Evolutionary conservation across 805 yeast genomes (phyloP), one percentile per base, ranked within the genome.

Genomic region (Metschnikowia vanudenii): DNA sequence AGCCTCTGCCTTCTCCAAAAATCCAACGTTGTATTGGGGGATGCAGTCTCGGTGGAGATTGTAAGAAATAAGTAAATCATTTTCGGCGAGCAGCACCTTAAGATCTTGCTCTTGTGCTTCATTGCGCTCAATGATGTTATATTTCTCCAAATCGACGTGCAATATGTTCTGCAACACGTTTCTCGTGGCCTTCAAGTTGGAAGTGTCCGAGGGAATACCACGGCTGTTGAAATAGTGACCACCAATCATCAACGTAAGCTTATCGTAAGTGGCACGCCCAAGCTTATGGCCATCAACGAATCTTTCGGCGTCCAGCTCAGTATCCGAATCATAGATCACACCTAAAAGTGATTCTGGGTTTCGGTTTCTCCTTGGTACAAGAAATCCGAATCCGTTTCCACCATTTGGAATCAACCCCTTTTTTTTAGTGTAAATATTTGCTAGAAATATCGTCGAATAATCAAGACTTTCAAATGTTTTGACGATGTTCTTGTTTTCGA

Each of bases 161-260:
- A 68, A 56, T 12, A 61, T 61, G 3, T 60, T 46, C 26, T 49
- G 35, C 30, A 72, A 50, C 4, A 63, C 58, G 10, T 60, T 51
- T 30, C 61, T 60, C 8, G 65, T 58, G 16, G 66, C 63, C 36
- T 56, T 58, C 12, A 68, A 35, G 34, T 60, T 61, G 4, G 64
- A 40, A 8, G 46, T 43, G 10, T 56, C 20, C 0, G 74, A 65
- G 1, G 76, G 75, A 10, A 68, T 51, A 3, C 61, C 63, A 13
- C 57, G 41, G 7, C 60, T 45, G 20, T 67, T 62, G 41, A 65
- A 68, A 28, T 62, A 74, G 57, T 85, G 88, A 0, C 97, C 97
- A 4, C 97, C 97, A 55, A 90, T 68, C 97, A 92, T 92, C 20
- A 88, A 76, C 0, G 99, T 94, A 45, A 91, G 60, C 55, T 86